Percentiles rank a stretch among this genome's conserved stretches.
Conservation (phyloP, 2,329 filamentous ascomycete genomes). For the Aspergillus costaricaensis region DNA sequence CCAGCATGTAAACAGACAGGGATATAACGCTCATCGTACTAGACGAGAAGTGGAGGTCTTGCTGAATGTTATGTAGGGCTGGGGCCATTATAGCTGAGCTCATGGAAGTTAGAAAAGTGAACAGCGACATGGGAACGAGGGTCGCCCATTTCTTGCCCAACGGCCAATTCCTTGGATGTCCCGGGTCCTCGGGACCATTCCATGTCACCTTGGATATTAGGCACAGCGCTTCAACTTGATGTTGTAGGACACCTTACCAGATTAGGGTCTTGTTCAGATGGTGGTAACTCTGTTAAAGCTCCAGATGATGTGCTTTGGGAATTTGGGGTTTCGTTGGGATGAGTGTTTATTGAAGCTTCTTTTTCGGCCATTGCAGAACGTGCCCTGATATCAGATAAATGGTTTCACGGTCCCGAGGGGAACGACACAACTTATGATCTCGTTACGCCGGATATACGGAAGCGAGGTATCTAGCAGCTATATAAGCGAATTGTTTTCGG, state of each 20-base stretch:
- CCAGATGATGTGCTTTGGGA: background rate
- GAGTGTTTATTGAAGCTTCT: background rate
- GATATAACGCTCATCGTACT: conserved; percentile 49
- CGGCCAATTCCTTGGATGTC: conserved; percentile 57
- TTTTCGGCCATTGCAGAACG: background rate
- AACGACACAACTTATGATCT: no score
- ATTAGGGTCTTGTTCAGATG: background rate
- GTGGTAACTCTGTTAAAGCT: background rate
- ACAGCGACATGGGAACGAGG: conserved; percentile 56
- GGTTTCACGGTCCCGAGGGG: no score
- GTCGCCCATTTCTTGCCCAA: conserved; percentile 58
- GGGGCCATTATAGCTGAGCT: conserved; percentile 62
- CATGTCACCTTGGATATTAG: conserved; percentile 37
- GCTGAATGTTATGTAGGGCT: conserved; percentile 52
- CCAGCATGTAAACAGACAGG: conserved; percentile 59
- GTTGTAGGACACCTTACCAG: background rate
- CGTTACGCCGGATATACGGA: no score
- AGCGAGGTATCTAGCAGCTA: no score
- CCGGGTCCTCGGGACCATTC: conserved; percentile 55
- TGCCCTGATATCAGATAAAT: no score
- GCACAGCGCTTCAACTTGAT: background rate
- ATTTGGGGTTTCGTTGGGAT: background rate
- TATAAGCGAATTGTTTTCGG: no score
- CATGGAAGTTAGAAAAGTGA: conserved; percentile 64
- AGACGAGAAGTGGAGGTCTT: conserved; percentile 55